Evolutionary conservation across 225 moss, liverwort and hornwort genomes (phyloP), one percentile per base, ranked within the genome.

Genomic region (Neckera pumila): DNA sequence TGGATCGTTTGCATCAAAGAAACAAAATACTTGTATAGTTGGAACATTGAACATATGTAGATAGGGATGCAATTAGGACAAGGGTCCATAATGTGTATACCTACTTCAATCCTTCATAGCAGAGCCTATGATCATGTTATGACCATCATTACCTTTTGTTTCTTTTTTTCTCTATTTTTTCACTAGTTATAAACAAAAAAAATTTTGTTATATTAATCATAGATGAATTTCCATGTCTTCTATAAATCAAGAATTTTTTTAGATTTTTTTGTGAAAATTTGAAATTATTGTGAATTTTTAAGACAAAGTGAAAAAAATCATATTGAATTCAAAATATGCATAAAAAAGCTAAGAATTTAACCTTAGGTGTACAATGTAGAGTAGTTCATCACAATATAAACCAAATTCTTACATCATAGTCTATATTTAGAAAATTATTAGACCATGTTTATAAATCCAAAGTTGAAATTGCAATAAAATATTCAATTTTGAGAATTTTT

Each of bases 341-440:
- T 36, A 22, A 7, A 53, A 33, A 14, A 14, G 53, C 3, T 36
- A 0, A 9, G 36, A 23, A 3, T 22, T 12, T 14, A 14, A 14
- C 2, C 3, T 1, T 5, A 5, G 2, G 3, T 51, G 8, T 14
- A 51, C 8, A 33, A 34, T 34, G 22, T 34, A 34, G 51, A 34
- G 3, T 74, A 16, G 1, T 49, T 31, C 12, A 19, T 47, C 2
- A 18, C 1, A 1, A 0, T 2, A 0, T 19, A 4, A 18, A 74
- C 1, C 4, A 30, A 73, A 47, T 6, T 31, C 19, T 0, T 2
- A 0, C 11, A 47, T 47, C 18, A 47, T 31, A n/a, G n/a, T 74
- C 0, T 47, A 18, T 18, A 31, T 11, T 18, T 7, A 31, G 3
- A 47, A 31, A 74, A 47, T 31, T 18, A 0, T 11, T 31, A 11